Conservation (phyloP, 2,329 filamentous ascomycete species). For the Escovopsis weberi region DNA sequence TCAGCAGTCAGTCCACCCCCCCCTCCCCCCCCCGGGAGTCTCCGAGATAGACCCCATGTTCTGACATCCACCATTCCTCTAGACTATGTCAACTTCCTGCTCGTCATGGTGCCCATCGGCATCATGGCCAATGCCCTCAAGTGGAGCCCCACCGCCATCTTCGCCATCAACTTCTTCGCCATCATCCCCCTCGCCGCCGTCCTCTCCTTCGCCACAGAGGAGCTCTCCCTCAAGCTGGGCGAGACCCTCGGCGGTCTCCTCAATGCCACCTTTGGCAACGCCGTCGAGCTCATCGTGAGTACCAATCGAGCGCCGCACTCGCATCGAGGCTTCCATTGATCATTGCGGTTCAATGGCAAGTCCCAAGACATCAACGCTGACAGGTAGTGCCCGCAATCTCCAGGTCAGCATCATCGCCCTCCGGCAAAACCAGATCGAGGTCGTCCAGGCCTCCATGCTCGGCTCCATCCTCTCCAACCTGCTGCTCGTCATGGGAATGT, state of each 20-base stretch:
- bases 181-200: conserved; percentile 64
- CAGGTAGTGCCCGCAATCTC: neutral
- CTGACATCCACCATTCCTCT: neutral
- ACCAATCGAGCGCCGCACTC: neutral
- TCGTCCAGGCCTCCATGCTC: conserved; percentile 96
- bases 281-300: conserved; percentile 61
- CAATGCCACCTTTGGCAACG: conserved; percentile 68
- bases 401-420: conserved; percentile 89
- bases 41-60: no score
- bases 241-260: conserved; percentile 60
- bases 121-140: conserved; percentile 48
- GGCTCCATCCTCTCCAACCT: conserved; percentile 93
- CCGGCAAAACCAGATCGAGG: conserved; percentile 70
- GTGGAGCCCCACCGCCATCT: conserved; percentile 54
- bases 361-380: conserved; percentile 1
- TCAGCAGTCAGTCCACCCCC: conserved; percentile 40
- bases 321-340: neutral
- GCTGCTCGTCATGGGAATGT: conserved; percentile 71
- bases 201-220: conserved; percentile 64
- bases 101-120: conserved; percentile 60
- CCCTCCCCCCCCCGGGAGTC: no score
- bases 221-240: conserved; percentile 57
- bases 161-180: conserved; percentile 66
- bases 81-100: conserved; percentile 54
- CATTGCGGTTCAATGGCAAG: neutral